These are phyloP conservation scores for Penstemon newberryi DNA, from an alignment of 257 asterid genomes.

Conservation along the genomic window DNA sequence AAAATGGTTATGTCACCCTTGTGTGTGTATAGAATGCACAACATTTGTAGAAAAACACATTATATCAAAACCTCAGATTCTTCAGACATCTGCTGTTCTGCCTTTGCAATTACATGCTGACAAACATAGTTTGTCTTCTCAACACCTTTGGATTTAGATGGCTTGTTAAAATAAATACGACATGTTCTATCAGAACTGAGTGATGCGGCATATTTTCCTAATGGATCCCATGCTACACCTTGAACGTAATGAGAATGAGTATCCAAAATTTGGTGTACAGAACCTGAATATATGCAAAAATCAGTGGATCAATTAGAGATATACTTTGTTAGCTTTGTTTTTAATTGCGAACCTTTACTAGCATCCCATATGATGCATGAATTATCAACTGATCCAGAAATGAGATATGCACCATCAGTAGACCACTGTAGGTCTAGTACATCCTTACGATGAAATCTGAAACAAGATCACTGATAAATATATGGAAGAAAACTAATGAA, in stretches of 20 bases:
- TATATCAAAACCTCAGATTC: constrained; percentile 74
- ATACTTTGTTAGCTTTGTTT: background rate
- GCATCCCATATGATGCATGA: constrained; percentile 96
- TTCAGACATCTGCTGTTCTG: constrained; percentile 57
- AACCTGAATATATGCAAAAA: constrained; percentile 50
- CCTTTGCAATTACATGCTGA: constrained; percentile 80
- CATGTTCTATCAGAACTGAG: constrained; percentile 96
- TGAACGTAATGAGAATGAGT: constrained; percentile 94
- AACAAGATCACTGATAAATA: constrained; percentile 26
- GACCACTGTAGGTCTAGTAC: constrained; percentile 96
- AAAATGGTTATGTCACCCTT: constrained; percentile 21
- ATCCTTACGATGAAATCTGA: constrained; percentile 96
- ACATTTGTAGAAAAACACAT: constrained; percentile 9
- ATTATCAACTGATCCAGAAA: constrained; percentile 98
- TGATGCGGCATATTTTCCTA: constrained; percentile 81
- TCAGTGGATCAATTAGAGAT: constrained; percentile 2
- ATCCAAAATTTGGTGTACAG: constrained; percentile 84
- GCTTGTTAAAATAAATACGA: constrained; percentile 73
- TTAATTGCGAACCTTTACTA: constrained; percentile 55
- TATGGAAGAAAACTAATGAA: background rate
- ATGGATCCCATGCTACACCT: constrained; percentile 98
- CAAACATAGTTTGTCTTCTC: constrained; percentile 73
- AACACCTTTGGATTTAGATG: constrained; percentile 75
- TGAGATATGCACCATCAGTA: constrained; percentile 69
- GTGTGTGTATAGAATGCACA: constrained; percentile 13